Percentiles rank a stretch among this genome's conserved stretches.
phyloP scores from a whole-genome alignment of 805 yeast species.

The Yamadazyma nakazawae region DNA sequence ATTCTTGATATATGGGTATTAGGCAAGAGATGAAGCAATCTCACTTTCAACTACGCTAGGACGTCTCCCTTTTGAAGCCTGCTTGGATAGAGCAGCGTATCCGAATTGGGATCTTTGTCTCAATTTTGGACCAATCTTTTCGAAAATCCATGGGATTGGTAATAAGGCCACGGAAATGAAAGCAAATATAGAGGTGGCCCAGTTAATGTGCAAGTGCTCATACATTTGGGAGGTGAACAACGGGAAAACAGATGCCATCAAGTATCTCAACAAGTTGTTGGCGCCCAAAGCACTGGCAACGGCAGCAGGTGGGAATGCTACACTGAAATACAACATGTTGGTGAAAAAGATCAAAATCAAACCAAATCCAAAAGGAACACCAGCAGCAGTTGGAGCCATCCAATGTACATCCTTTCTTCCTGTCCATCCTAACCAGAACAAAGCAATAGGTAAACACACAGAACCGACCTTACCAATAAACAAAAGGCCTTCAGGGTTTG shows the following conservation, averaged over 20 bases:
- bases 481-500: constrained; percentile 60
- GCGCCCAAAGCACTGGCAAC: constrained; percentile 92
- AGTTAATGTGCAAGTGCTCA: constrained; percentile 61
- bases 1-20: background rate
- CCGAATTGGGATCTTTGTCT: constrained; percentile 60
- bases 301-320: constrained; percentile 68
- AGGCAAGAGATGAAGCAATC: background rate
- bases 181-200: constrained; percentile 73
- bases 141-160: constrained; percentile 74
- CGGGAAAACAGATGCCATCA: constrained; percentile 78
- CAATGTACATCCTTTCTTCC: constrained; percentile 59
- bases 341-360: constrained; percentile 69
- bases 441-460: constrained; percentile 57
- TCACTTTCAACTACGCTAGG: constrained; percentile 3
- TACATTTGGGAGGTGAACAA: constrained; percentile 85
- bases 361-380: constrained; percentile 76
- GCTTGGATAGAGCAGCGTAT: constrained; percentile 28
- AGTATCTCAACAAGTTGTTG: constrained; percentile 73
- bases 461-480: constrained; percentile 66
- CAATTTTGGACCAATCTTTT: constrained; percentile 52
- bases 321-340: constrained; percentile 62
- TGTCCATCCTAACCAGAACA: constrained; percentile 85
- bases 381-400: constrained; percentile 75
- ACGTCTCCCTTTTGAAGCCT: background rate
- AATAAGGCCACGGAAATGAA: constrained; percentile 66